These are phyloP conservation scores for Porpolomopsis calyptriformis DNA, from an alignment of 768 basidiomycete genomes.

Conservation along the genomic window DNA sequence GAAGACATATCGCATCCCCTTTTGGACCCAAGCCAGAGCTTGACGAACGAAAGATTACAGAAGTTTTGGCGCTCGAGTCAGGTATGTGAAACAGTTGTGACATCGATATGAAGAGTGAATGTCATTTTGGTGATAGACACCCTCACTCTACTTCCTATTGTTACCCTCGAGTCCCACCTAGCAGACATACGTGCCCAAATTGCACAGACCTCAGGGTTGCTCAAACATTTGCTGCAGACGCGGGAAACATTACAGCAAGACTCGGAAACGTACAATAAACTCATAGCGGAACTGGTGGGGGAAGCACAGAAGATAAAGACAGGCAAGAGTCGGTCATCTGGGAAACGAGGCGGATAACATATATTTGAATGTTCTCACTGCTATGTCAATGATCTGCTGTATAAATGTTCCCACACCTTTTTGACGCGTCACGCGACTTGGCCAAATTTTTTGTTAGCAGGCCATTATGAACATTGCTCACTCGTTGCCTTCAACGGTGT, in stretches of 20 bases:
- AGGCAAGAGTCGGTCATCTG: slow-evolving; percentile 39
- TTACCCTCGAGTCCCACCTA: slow-evolving; percentile 55
- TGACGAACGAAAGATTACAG: slow-evolving; percentile 52
- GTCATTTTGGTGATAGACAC: slow-evolving; percentile 37
- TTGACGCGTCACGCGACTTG: not conserved
- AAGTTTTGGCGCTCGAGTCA: slow-evolving; percentile 52
- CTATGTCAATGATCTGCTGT: no score
- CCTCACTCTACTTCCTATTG: slow-evolving; percentile 59
- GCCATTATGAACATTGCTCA: slow-evolving; percentile 77
- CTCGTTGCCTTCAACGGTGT: slow-evolving; percentile 75
- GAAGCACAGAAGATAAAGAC: slow-evolving; percentile 81
- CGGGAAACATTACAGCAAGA: slow-evolving; percentile 78
- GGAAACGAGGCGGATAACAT: not conserved
- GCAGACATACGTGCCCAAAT: slow-evolving; percentile 63
- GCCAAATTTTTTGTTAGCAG: not conserved
- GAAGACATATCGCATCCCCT: slow-evolving; percentile 26
- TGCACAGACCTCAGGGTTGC: slow-evolving; percentile 58
- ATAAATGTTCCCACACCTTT: slow-evolving; percentile 2
- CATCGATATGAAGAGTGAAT: slow-evolving; percentile 1
- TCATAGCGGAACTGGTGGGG: slow-evolving; percentile 86
- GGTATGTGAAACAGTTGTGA: slow-evolving; percentile 34
- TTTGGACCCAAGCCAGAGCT: slow-evolving; percentile 72
- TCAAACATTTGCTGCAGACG: slow-evolving; percentile 76
- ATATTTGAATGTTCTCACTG: not conserved
- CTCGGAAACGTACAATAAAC: slow-evolving; percentile 78